Evolutionary conservation across 2,329 filamentous ascomycete species (phyloP).

Genomic region (Pseudocercospora vitis): DNA sequence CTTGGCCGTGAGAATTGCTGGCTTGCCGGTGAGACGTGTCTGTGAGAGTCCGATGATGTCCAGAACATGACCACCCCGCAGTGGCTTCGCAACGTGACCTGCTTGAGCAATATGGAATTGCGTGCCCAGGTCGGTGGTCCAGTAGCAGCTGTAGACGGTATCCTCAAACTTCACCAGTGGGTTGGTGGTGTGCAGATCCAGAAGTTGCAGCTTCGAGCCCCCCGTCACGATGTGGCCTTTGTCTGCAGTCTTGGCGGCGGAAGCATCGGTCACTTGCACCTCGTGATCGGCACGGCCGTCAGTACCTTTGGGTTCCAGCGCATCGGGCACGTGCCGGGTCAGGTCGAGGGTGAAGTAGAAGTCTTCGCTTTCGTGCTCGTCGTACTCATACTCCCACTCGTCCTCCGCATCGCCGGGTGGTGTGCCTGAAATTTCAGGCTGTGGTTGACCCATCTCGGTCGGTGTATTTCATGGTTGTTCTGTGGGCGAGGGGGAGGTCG

Average conservation of each 20-base stretch:
- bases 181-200: conserved; percentile 74
- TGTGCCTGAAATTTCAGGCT: conserved; percentile 4
- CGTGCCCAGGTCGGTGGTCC: conserved; percentile 81
- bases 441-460: conserved; percentile 16
- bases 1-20: conserved; percentile 55
- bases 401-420: conserved; percentile 37
- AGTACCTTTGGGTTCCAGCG: conserved; percentile 21
- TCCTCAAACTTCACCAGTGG: conserved; percentile 80
- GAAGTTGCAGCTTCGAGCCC: conserved; percentile 63
- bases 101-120: conserved; percentile 60
- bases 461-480: too few species aligned
- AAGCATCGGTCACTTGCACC: neutral
- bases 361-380: conserved; percentile 57
- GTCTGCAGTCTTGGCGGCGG: conserved; percentile 3
- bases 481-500: too few species aligned
- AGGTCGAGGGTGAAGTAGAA: conserved; percentile 63
- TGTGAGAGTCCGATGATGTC: conserved; percentile 72
- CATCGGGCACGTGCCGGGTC: conserved; percentile 42
- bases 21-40: conserved; percentile 67
- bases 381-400: conserved; percentile 64
- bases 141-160: conserved; percentile 74
- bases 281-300: conserved; percentile 3
- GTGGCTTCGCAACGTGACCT: conserved; percentile 45
- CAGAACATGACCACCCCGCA: conserved; percentile 57
- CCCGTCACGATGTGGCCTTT: conserved; percentile 26